Conservation (phyloP, 2,329 filamentous ascomycete species). For the Diaporthe sp. region DNA sequence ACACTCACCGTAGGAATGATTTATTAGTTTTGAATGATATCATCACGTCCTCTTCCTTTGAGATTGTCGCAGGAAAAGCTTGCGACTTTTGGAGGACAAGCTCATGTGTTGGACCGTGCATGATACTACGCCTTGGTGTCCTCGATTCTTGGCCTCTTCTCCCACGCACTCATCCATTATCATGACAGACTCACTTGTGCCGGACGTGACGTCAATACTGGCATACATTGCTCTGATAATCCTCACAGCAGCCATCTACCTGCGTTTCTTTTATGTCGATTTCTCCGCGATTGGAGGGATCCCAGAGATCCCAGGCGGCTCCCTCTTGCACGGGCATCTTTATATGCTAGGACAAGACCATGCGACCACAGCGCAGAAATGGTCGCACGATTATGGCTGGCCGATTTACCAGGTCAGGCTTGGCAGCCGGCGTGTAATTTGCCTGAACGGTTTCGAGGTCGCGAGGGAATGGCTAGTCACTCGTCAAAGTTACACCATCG, state of each 20-base stretch:
- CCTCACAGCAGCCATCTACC: not conserved
- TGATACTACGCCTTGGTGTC: not conserved
- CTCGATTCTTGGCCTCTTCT: not conserved
- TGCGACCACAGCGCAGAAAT: constrained; percentile 20
- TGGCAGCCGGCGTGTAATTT: constrained; percentile 17
- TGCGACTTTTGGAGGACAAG: not conserved
- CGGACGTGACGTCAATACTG: not conserved
- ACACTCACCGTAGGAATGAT: too few species aligned
- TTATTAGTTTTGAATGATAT: not conserved
- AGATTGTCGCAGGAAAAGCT: not conserved
- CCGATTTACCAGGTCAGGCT: constrained; percentile 27
- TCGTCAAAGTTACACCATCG: constrained; percentile 10
- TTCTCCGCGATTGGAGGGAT: not conserved
- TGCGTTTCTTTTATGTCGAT: constrained; percentile 27
- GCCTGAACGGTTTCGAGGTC: constrained; percentile 22
- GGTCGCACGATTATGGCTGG: constrained; percentile 15
- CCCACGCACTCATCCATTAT: not conserved
- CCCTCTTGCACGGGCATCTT: constrained; percentile 25
- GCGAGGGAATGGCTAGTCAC: constrained; percentile 26
- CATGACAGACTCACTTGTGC: not conserved
- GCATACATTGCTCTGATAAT: not conserved
- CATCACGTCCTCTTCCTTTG: not conserved
- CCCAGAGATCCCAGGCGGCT: constrained; percentile 14
- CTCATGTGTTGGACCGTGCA: not conserved
- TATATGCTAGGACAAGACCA: constrained; percentile 26